Conservation (phyloP, 2,329 filamentous ascomycete genomes). For the Hymenoscyphus repandus region DNA sequence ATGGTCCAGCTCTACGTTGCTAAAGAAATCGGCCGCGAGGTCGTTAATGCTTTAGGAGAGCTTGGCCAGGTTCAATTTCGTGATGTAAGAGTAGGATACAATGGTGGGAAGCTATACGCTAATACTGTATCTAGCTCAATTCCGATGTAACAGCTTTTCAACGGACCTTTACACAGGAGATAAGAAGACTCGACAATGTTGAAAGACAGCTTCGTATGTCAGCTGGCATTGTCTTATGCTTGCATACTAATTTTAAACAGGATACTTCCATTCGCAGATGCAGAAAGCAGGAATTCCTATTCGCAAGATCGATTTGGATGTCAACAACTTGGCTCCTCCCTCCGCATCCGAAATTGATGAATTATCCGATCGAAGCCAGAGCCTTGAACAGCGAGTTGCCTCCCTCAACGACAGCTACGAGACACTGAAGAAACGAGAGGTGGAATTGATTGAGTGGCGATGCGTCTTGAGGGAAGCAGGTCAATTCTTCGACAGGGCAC, state of each 20-base stretch:
- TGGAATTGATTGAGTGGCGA: conserved; percentile 95
- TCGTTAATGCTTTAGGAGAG: conserved; percentile 93
- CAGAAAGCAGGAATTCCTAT: conserved; percentile 84
- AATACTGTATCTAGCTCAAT: conserved; percentile 63
- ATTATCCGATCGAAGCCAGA: conserved; percentile 85
- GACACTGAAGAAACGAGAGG: conserved; percentile 94
- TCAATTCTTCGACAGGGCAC: conserved; percentile 93
- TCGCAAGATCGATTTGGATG: conserved; percentile 85
- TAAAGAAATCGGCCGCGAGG: conserved; percentile 97
- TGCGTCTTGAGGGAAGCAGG: conserved; percentile 96
- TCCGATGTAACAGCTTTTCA: conserved; percentile 91
- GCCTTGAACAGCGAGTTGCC: conserved; percentile 82
- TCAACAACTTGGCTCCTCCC: conserved; percentile 78
- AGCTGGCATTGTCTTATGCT: not conserved
- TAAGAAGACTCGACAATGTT: conserved; percentile 94
- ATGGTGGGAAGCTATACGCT: conserved; percentile 9
- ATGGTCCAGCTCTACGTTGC: conserved; percentile 99
- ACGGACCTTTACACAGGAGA: conserved; percentile 95
- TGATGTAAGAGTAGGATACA: conserved; percentile 58
- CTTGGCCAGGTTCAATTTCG: conserved; percentile 94
- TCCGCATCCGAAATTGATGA: conserved; percentile 95
- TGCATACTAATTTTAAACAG: conserved; percentile 39
- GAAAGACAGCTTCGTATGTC: conserved; percentile 89
- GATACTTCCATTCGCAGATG: conserved; percentile 94
- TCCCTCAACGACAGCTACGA: conserved; percentile 98